Conservation (phyloP, 1,284 basidiomycete species). For the Ceratobasidium sp. region DNA sequence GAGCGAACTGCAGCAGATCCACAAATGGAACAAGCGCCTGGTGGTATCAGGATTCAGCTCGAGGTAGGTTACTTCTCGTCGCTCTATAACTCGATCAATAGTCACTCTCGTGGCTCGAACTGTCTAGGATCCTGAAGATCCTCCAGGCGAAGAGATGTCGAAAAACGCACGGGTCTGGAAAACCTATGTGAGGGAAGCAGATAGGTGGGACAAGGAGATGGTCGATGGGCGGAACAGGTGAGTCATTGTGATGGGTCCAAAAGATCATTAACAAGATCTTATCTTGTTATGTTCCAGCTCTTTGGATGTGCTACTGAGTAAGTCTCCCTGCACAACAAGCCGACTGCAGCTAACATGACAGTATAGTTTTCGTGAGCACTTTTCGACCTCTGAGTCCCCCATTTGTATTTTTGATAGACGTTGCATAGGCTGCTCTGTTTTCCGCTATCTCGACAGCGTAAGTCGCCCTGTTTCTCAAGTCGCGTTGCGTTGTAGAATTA, state of each 20-base stretch:
- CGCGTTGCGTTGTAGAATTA: background rate
- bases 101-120: too few relatives aligned
- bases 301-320: conserved; percentile 18
- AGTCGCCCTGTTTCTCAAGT: background rate
- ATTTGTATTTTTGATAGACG: background rate
- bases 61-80: background rate
- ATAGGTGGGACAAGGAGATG: conserved; percentile 20
- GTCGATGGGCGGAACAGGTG: conserved; percentile 15
- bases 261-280: background rate
- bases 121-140: background rate
- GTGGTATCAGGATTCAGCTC: too few relatives aligned
- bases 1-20: background rate
- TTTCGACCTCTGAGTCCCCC: background rate
- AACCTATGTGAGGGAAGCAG: conserved; percentile 20
- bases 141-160: background rate
- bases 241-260: background rate
- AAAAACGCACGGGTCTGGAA: conserved; percentile 16
- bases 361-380: background rate
- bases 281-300: background rate
- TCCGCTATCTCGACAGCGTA: background rate
- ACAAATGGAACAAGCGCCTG: background rate
- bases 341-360: background rate
- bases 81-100: background rate
- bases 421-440: background rate
- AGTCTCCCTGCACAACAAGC: background rate